Conservation (phyloP, 257 asterid species). For the Solanum sejunctum region DNA sequence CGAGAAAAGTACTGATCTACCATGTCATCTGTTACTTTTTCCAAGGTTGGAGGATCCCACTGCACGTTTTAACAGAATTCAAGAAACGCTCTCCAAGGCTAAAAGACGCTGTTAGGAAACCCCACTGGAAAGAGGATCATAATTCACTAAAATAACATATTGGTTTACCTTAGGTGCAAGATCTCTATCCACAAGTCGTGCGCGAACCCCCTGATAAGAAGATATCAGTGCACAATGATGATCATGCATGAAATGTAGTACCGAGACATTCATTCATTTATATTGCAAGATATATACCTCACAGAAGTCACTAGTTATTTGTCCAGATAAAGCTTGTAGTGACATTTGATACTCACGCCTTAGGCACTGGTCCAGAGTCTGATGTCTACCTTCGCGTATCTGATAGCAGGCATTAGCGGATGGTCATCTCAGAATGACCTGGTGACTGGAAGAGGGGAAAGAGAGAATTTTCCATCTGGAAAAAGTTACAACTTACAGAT, state of each 20-base stretch:
- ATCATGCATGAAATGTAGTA: neutral
- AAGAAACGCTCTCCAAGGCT: neutral
- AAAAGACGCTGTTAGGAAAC: neutral
- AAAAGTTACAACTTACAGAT: conserved; percentile 52
- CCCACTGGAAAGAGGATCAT: neutral
- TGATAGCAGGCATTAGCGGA: conserved; percentile 12
- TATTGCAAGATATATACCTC: conserved; percentile 38
- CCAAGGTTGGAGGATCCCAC: conserved; percentile 97
- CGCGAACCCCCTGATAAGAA: conserved; percentile 68
- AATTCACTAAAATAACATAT: neutral
- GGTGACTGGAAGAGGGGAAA: neutral
- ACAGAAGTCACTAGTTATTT: conserved; percentile 50
- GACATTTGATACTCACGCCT: conserved; percentile 88
- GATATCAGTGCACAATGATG: neutral
- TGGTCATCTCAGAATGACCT: neutral
- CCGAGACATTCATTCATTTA: neutral
- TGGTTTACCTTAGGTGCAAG: conserved; percentile 60
- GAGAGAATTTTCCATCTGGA: neutral
- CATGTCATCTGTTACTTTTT: conserved; percentile 73
- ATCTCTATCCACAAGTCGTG: conserved; percentile 73
- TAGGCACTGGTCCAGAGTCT: conserved; percentile 85
- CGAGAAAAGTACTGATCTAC: conserved; percentile 68
- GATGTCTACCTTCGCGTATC: conserved; percentile 92
- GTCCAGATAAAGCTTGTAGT: conserved; percentile 54
- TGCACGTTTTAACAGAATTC: conserved; percentile 18